Percentiles rank a stretch among this genome's conserved stretches.
phyloP scores from a whole-genome alignment of 257 asterid genomes.

The Solanum arcanum region DNA sequence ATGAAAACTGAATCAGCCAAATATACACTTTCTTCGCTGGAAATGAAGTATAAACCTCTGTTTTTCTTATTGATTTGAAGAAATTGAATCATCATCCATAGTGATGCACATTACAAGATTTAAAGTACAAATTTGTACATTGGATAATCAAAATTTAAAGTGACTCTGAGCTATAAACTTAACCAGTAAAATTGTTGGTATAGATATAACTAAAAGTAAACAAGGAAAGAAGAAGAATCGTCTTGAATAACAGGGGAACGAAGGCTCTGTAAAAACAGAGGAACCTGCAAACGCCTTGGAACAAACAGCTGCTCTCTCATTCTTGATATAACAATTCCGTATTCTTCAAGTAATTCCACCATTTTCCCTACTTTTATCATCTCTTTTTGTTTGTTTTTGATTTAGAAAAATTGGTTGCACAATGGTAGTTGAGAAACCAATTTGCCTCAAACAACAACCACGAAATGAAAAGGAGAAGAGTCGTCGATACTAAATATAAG shows the following conservation, averaged over 20 bases:
- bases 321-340: conserved; percentile 44
- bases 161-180: neutral
- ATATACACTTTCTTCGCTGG: neutral
- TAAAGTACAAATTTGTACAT: neutral
- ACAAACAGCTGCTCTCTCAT: conserved; percentile 34
- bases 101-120: neutral
- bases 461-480: neutral
- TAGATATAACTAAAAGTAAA: conserved; percentile 30
- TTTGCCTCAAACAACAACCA: neutral
- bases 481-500: neutral
- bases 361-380: conserved; percentile 68
- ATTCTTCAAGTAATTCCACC: conserved; percentile 62
- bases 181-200: neutral
- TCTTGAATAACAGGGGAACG: conserved; percentile 26
- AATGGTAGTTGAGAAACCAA: neutral
- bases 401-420: neutral
- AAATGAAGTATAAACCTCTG: neutral
- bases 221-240: conserved; percentile 41
- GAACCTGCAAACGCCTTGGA: conserved; percentile 24
- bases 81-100: neutral
- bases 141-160: neutral
- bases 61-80: neutral
- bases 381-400: neutral
- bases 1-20: neutral
- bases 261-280: conserved; percentile 13